phyloP scores from a whole-genome alignment of 176 grass and related monocot genomes.

The Zoysia japonica region DNA sequence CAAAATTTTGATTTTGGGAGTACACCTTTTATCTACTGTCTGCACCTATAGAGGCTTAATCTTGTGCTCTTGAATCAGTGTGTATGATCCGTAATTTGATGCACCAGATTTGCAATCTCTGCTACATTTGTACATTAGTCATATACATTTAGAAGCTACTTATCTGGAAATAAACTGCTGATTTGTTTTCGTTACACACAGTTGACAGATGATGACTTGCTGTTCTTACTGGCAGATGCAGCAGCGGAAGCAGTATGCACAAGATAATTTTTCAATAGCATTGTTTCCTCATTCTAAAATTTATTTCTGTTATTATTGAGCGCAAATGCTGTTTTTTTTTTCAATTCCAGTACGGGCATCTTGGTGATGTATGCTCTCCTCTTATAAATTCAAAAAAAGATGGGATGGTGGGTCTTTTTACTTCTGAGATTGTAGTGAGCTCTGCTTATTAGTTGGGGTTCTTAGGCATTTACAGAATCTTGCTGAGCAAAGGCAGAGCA shows the following conservation, averaged over 20 bases:
- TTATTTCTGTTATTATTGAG: slow-evolving; percentile 6
- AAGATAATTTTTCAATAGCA: slow-evolving; percentile 3
- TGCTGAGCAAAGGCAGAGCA: not conserved
- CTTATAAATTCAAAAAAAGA: slow-evolving; percentile 77
- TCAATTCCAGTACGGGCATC: slow-evolving; percentile 94
- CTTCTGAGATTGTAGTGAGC: slow-evolving; percentile 20
- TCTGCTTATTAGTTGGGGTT: slow-evolving; percentile 9
- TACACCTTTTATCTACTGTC: no score
- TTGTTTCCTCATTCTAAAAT: slow-evolving; percentile 1
- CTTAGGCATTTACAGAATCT: not conserved
- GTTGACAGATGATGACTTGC: slow-evolving; percentile 89
- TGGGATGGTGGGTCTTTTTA: slow-evolving; percentile 43
- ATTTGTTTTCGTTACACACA: slow-evolving; percentile 39
- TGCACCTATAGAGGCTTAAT: no score
- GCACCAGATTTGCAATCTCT: no score
- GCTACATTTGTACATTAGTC: no score
- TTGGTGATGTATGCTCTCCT: slow-evolving; percentile 72
- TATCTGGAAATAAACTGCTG: not conserved
- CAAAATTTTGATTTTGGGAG: no score
- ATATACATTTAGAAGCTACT: no score
- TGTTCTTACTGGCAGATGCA: slow-evolving; percentile 81
- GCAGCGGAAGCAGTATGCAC: slow-evolving; percentile 60
- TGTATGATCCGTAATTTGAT: no score
- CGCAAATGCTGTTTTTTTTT: slow-evolving; percentile 29
- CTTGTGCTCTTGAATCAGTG: no score